Conservation (phyloP, 805 yeast genomes). For the Cyberlindnera xishuangbannaensis region DNA sequence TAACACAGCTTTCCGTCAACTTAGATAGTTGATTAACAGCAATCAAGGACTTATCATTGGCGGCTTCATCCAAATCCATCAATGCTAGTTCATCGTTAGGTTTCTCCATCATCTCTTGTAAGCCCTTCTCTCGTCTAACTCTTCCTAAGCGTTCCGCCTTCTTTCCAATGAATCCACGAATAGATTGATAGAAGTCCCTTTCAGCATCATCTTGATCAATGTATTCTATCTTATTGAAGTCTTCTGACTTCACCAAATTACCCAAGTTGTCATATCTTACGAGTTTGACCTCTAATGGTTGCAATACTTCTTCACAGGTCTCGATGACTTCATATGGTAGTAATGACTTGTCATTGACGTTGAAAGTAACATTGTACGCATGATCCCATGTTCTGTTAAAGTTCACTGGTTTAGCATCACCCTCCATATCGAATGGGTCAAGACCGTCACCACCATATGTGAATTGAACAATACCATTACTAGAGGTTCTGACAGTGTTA, state of each 20-base stretch:
- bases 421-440: constrained; percentile 99
- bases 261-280: constrained; percentile 74
- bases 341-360: constrained; percentile 46
- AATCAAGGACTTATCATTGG: constrained; percentile 31
- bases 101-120: constrained; percentile 38
- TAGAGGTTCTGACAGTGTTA: constrained; percentile 88
- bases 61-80: constrained; percentile 33
- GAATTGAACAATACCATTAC: constrained; percentile 95
- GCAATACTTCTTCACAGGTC: constrained; percentile 48
- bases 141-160: constrained; percentile 55
- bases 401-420: constrained; percentile 95
- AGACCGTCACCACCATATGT: constrained; percentile 98
- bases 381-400: constrained; percentile 94
- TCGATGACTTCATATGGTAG: constrained; percentile 65
- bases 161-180: constrained; percentile 53
- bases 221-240: constrained; percentile 46
- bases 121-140: constrained; percentile 48
- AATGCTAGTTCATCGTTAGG: constrained; percentile 40
- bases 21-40: constrained; percentile 62
- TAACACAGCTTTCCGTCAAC: constrained; percentile 55
- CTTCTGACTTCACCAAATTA: constrained; percentile 37
- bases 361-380: constrained; percentile 66
- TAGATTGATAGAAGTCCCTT: constrained; percentile 73
- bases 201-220: constrained; percentile 88
- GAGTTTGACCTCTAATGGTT: constrained; percentile 55